A percentile compares a stretch with the other conserved stretches of the same genome.
Evolutionary conservation across 306 rosid species (phyloP).

Genomic region (Ormosia semicastrata): DNA sequence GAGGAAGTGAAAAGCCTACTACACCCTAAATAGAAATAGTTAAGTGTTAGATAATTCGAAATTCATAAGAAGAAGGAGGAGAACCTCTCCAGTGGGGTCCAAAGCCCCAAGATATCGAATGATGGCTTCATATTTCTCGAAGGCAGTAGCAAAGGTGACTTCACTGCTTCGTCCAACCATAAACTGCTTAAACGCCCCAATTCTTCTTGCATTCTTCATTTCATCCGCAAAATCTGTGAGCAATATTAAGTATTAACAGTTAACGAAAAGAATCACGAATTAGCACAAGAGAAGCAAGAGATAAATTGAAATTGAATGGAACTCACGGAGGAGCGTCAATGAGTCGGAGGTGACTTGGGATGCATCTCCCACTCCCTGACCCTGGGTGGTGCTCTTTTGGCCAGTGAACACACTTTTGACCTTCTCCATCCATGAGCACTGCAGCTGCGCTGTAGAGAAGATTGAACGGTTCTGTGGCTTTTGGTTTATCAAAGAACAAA

Average conservation of each 20-base stretch:
- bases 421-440: constrained; percentile 73
- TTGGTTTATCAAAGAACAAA: constrained; percentile 8
- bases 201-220: constrained; percentile 68
- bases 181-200: constrained; percentile 67
- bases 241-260: no score
- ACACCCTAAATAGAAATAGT: neutral
- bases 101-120: constrained; percentile 66
- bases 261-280: neutral
- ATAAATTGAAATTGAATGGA: neutral
- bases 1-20: neutral
- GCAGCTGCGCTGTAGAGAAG: constrained; percentile 56
- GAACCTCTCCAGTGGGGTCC: constrained; percentile 83
- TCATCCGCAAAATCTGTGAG: constrained; percentile 66
- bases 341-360: constrained; percentile 43
- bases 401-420: constrained; percentile 80
- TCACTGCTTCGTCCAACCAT: constrained; percentile 90
- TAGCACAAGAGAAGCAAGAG: neutral
- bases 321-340: constrained; percentile 65
- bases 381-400: constrained; percentile 28
- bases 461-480: constrained; percentile 50
- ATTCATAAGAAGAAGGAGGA: neutral
- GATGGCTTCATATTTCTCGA: constrained; percentile 72
- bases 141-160: constrained; percentile 60
- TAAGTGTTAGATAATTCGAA: neutral
- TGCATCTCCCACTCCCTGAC: neutral